These are phyloP conservation scores for Podaxis mareebaensis DNA, from an alignment of 768 basidiomycete genomes.

Conservation along the genomic window DNA sequence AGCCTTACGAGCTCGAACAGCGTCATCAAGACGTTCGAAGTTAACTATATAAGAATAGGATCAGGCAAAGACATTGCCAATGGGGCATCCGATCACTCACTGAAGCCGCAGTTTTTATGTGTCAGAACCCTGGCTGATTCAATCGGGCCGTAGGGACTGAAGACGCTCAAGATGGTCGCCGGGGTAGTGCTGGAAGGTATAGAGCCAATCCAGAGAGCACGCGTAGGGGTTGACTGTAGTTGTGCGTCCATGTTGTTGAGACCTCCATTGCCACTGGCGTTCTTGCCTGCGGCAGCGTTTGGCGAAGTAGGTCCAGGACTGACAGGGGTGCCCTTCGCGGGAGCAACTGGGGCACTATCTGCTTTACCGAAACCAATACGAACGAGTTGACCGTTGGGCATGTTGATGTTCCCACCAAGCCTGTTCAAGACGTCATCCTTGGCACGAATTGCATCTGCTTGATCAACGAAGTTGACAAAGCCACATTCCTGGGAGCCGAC, in stretches of 20 bases:
- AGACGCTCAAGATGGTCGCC: slow-evolving; percentile 91
- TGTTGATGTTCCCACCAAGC: slow-evolving; percentile 89
- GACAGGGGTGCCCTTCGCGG: slow-evolving; percentile 72
- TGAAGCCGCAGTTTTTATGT: slow-evolving; percentile 96
- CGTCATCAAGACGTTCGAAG: slow-evolving; percentile 96
- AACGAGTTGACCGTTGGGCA: slow-evolving; percentile 94
- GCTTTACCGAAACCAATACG: slow-evolving; percentile 98
- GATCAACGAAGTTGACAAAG: slow-evolving; percentile 98
- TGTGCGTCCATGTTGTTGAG: slow-evolving; percentile 80
- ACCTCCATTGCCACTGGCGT: slow-evolving; percentile 46
- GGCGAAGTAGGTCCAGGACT: slow-evolving; percentile 70
- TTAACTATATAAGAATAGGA: slow-evolving; percentile 59
- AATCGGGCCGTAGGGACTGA: slow-evolving; percentile 96
- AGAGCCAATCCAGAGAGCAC: slow-evolving; percentile 97
- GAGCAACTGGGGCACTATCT: slow-evolving; percentile 91
- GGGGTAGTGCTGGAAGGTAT: slow-evolving; percentile 96
- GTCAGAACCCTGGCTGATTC: slow-evolving; percentile 95
- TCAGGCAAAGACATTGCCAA: background rate
- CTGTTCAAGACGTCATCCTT: slow-evolving; percentile 98
- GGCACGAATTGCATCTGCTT: slow-evolving; percentile 93
- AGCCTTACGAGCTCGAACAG: slow-evolving; percentile 92
- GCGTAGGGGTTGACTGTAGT: slow-evolving; percentile 86
- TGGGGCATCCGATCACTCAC: slow-evolving; percentile 40
- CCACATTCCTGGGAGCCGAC: slow-evolving; percentile 78
- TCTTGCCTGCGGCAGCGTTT: slow-evolving; percentile 46